These are phyloP conservation scores for Colletotrichum lindemuthianum DNA, from an alignment of 2,329 filamentous ascomycete genomes.

Conservation along the genomic window DNA sequence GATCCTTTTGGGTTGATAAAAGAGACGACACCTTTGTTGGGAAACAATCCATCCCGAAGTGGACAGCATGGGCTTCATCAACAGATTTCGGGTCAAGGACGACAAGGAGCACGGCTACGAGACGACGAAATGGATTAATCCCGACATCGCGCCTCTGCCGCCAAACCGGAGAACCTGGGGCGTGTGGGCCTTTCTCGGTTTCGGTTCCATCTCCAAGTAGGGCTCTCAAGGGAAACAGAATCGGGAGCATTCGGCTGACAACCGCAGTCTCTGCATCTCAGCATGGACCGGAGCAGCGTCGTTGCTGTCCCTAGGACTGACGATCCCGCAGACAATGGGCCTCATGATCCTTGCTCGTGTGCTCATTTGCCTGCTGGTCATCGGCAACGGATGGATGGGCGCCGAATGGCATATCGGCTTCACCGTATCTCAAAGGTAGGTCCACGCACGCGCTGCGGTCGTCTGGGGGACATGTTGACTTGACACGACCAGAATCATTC, in stretches of 20 bases:
- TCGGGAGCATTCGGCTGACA: background rate
- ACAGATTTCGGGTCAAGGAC: slow-evolving; percentile 31
- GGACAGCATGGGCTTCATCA: slow-evolving; percentile 22
- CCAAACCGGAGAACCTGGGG: slow-evolving; percentile 57
- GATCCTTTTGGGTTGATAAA: background rate
- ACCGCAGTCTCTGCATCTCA: slow-evolving; percentile 34
- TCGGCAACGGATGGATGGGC: slow-evolving; percentile 41
- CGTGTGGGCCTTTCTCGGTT: slow-evolving; percentile 37
- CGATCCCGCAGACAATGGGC: slow-evolving; percentile 37
- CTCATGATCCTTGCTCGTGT: slow-evolving; percentile 37
- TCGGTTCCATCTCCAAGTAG: slow-evolving; percentile 38
- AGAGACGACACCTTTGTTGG: background rate
- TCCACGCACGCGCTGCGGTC: background rate
- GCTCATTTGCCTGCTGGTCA: slow-evolving; percentile 35
- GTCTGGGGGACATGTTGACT: background rate
- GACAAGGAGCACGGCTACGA: slow-evolving; percentile 42
- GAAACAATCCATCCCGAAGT: background rate
- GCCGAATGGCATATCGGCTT: slow-evolving; percentile 46
- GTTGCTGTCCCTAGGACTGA: slow-evolving; percentile 35
- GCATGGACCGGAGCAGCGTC: slow-evolving; percentile 36
- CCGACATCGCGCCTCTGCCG: slow-evolving; percentile 52
- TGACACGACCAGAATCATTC: background rate
- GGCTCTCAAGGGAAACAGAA: background rate
- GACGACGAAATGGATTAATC: slow-evolving; percentile 61
- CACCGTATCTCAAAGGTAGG: slow-evolving; percentile 52